phyloP scores from a whole-genome alignment of 2,329 filamentous ascomycete species.

The Tympanopsis confertula region DNA sequence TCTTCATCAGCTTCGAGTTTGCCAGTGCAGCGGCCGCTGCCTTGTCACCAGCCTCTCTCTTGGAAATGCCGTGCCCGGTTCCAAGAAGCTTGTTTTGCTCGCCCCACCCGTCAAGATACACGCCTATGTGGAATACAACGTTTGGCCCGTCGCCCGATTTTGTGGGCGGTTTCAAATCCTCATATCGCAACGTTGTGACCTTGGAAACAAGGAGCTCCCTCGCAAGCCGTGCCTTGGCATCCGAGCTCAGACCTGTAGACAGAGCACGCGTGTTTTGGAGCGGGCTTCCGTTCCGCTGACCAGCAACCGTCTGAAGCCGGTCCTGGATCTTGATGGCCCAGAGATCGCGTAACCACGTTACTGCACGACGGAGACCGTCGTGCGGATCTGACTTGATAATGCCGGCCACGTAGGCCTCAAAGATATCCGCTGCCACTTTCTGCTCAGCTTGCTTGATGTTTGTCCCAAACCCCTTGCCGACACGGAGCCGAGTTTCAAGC shows the following conservation, averaged over 20 bases:
- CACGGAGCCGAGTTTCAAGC: constrained; percentile 49
- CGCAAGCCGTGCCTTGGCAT: constrained; percentile 39
- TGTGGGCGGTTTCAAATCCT: constrained; percentile 37
- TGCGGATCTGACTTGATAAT: constrained; percentile 56
- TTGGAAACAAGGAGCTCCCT: constrained; percentile 36
- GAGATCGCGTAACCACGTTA: constrained; percentile 62
- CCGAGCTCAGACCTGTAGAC: constrained; percentile 3
- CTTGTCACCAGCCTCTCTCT: constrained; percentile 57
- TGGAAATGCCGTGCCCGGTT: constrained; percentile 49
- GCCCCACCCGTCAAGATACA: constrained; percentile 59
- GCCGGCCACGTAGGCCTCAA: constrained; percentile 82
- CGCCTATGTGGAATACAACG: constrained; percentile 48
- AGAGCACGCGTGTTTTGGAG: constrained; percentile 1
- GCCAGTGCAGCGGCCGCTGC: constrained; percentile 53
- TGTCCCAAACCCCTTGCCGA: constrained; percentile 19
- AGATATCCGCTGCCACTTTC: constrained; percentile 76
- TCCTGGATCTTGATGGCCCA: constrained; percentile 57
- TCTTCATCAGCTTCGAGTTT: constrained; percentile 52
- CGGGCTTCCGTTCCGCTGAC: constrained; percentile 7
- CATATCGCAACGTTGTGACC: constrained; percentile 49
- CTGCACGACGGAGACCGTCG: constrained; percentile 47
- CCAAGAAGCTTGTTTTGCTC: constrained; percentile 51
- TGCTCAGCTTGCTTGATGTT: constrained; percentile 38
- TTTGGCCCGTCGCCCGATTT: constrained; percentile 40
- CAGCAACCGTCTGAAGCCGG: constrained; percentile 31